These are phyloP conservation scores for Boletus sp. DNA, from an alignment of 1,284 basidiomycete genomes.

Conservation along the genomic window DNA sequence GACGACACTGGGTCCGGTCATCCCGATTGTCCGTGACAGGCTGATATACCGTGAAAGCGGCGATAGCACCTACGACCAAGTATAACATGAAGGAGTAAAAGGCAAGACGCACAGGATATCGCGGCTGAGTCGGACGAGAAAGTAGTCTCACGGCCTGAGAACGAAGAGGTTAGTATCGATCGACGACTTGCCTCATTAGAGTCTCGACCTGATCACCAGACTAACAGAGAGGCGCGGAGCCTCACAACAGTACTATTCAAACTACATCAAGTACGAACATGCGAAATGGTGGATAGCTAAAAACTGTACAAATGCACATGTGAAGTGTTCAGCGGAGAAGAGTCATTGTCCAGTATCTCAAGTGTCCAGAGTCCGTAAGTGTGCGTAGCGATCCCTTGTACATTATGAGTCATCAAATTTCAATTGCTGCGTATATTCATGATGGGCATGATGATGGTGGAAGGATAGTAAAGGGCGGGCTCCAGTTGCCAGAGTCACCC, in stretches of 20 bases:
- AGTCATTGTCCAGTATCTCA: conserved; percentile 7
- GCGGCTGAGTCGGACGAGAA: background rate
- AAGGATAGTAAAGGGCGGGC: conserved; percentile 39
- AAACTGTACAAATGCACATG: conserved; percentile 11
- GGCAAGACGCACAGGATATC: background rate
- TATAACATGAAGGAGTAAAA: conserved; percentile 9
- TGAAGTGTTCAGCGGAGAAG: conserved; percentile 1
- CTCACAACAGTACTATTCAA: background rate
- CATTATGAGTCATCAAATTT: conserved; percentile 17
- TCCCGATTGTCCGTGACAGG: conserved; percentile 17
- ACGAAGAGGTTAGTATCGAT: background rate
- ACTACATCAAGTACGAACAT: conserved; percentile 12
- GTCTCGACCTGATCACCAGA: too few relatives aligned
- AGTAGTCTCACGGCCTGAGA: background rate
- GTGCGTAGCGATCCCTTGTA: conserved; percentile 2
- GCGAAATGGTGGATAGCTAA: conserved; percentile 1
- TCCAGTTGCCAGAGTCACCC: conserved; percentile 51
- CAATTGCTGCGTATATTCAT: conserved; percentile 5
- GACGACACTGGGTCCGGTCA: too few relatives aligned
- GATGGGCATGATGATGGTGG: conserved; percentile 18
- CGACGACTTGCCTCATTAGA: too few relatives aligned
- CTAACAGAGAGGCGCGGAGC: too few relatives aligned
- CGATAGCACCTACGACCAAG: conserved; percentile 10
- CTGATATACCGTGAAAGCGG: background rate
- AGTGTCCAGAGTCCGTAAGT: conserved; percentile 17